Conservation (phyloP, 257 asterid species). For the Verbascum thapsus region DNA sequence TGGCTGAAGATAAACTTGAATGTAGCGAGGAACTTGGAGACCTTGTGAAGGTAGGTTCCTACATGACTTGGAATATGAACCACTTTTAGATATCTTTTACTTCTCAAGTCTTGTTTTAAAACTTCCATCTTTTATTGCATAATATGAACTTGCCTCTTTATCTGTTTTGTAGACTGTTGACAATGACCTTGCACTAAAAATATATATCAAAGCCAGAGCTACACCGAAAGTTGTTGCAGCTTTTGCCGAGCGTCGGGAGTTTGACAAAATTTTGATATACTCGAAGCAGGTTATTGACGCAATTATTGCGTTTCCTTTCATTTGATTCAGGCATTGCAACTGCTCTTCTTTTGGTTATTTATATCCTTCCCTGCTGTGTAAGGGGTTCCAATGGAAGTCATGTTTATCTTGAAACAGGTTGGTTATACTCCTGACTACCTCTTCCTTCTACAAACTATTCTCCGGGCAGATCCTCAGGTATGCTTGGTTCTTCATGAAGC, state of each 20-base stretch:
- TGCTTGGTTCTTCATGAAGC: constrained; percentile 13
- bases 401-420: constrained; percentile 63
- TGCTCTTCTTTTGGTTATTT: constrained; percentile 8
- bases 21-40: constrained; percentile 99
- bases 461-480: constrained; percentile 99
- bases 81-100: constrained; percentile 3
- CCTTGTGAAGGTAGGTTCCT: constrained; percentile 81
- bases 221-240: constrained; percentile 99
- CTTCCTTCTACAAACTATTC: constrained; percentile 97
- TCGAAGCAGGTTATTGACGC: constrained; percentile 80
- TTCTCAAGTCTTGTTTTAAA: background rate
- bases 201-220: constrained; percentile 97
- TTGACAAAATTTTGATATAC: constrained; percentile 95
- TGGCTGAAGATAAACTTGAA: constrained; percentile 98
- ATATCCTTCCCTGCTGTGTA: constrained; percentile 10
- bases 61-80: constrained; percentile 20
- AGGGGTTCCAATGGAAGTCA: constrained; percentile 19
- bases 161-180: constrained; percentile 81
- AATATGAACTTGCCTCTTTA: constrained; percentile 18
- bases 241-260: constrained; percentile 98
- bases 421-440: constrained; percentile 97
- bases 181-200: constrained; percentile 96
- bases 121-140: constrained; percentile 23
- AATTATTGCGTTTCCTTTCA: background rate
- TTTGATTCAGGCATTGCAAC: constrained; percentile 24